These are phyloP conservation scores for Solanum microdontum DNA, from an alignment of 257 asterid species.

Conservation along the genomic window DNA sequence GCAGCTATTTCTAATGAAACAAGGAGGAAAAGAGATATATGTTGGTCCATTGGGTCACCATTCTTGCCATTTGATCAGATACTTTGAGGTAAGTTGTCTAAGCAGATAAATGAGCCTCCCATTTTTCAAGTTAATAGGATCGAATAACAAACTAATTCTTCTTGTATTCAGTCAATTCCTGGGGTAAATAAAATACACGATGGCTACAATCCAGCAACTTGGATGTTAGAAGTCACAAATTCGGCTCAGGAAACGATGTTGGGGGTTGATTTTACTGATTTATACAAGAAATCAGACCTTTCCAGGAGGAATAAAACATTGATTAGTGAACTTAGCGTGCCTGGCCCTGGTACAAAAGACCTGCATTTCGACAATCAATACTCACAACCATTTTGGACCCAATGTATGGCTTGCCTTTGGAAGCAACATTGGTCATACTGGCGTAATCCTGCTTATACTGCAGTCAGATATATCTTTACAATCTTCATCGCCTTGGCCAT, in stretches of 20 bases:
- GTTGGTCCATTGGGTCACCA: slow-evolving; percentile 63
- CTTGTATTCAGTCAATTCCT: slow-evolving; percentile 17
- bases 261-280: slow-evolving; percentile 46
- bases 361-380: slow-evolving; percentile 37
- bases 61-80: slow-evolving; percentile 39
- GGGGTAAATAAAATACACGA: slow-evolving; percentile 46
- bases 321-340: slow-evolving; percentile 44
- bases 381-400: slow-evolving; percentile 47
- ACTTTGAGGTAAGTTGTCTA: slow-evolving; percentile 35
- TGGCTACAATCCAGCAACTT: slow-evolving; percentile 75
- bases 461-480: slow-evolving; percentile 57
- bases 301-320: slow-evolving; percentile 55
- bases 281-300: slow-evolving; percentile 42
- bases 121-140: neutral
- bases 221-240: slow-evolving; percentile 69
- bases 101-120: neutral
- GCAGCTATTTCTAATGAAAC: neutral
- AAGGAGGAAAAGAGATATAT: slow-evolving; percentile 38
- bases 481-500: slow-evolving; percentile 41
- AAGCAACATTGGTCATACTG: slow-evolving; percentile 78
- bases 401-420: slow-evolving; percentile 77
- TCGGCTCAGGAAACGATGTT: slow-evolving; percentile 36
- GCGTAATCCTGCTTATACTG: slow-evolving; percentile 70
- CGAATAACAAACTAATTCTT: neutral
- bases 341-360: slow-evolving; percentile 54